Evolutionary conservation across 2,329 filamentous ascomycete genomes (phyloP).

Genomic region (Exophiala sideris): DNA sequence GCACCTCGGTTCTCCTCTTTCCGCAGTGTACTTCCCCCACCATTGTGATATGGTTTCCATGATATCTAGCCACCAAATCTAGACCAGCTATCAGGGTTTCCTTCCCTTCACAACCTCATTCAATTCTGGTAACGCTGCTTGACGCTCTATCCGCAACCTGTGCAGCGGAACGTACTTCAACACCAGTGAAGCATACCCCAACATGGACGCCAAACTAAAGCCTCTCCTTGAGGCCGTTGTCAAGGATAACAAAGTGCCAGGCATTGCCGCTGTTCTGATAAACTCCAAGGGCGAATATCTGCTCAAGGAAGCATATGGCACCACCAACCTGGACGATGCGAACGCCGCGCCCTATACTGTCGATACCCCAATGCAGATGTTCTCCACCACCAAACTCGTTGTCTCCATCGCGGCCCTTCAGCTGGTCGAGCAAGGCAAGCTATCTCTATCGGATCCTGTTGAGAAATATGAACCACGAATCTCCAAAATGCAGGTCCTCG

Average conservation of each 20-base stretch:
- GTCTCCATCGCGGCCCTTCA: constrained; percentile 23
- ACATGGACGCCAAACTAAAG: constrained; percentile 19
- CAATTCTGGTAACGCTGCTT: no score
- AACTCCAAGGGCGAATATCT: constrained; percentile 21
- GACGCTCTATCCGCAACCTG: no score
- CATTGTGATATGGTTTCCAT: no score
- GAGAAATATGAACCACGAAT: constrained; percentile 23
- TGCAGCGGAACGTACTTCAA: background rate
- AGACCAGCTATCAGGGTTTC: no score
- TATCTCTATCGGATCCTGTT: constrained; percentile 24
- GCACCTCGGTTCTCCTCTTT: constrained; percentile 9
- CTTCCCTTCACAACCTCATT: no score
- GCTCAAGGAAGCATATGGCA: constrained; percentile 20
- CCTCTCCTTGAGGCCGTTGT: constrained; percentile 21
- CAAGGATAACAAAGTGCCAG: constrained; percentile 23
- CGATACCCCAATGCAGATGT: constrained; percentile 19
- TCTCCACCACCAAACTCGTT: constrained; percentile 26
- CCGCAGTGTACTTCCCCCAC: background rate
- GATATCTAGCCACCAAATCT: no score
- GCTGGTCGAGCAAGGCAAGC: constrained; percentile 24
- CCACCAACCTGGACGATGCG: constrained; percentile 15
- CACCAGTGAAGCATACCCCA: background rate
- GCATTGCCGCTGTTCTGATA: constrained; percentile 18
- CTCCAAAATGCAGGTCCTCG: constrained; percentile 19
- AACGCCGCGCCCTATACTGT: constrained; percentile 12